Conservation (phyloP, 768 basidiomycete genomes). For the Amanita pseudoporphyria region DNA sequence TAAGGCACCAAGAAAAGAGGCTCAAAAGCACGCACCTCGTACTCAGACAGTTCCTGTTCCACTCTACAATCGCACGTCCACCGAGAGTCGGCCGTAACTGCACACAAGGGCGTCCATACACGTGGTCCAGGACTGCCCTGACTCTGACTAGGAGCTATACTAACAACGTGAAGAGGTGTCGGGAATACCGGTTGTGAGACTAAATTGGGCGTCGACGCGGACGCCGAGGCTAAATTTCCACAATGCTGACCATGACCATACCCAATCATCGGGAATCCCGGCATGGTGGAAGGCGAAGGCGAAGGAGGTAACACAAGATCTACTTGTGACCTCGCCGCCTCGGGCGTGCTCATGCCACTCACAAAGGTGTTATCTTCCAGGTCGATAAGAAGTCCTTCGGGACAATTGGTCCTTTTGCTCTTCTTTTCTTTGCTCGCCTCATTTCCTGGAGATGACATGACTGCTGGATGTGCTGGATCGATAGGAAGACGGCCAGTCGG, state of each 20-base stretch:
- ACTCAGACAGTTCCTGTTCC: background rate
- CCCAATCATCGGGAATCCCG: background rate
- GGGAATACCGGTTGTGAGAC: constrained; percentile 1
- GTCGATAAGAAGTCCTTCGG: constrained; percentile 6
- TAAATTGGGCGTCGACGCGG: constrained; percentile 1
- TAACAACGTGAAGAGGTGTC: background rate
- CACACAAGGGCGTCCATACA: background rate
- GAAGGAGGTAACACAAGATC: background rate
- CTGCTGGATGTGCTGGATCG: background rate
- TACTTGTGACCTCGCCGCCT: background rate
- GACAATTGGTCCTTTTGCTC: background rate
- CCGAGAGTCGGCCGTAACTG: background rate
- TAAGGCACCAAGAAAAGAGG: background rate
- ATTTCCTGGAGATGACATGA: background rate
- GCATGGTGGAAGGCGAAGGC: background rate
- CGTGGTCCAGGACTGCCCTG: background rate
- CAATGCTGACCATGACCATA: background rate
- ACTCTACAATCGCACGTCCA: background rate
- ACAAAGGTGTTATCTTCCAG: constrained; percentile 6
- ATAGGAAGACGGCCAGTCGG: background rate
- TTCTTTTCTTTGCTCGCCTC: background rate
- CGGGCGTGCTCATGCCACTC: background rate
- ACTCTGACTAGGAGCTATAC: background rate
- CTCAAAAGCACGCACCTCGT: background rate
- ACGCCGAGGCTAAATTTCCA: background rate